phyloP scores from a whole-genome alignment of 306 rosid species.

The Spatholobus suberectus region DNA sequence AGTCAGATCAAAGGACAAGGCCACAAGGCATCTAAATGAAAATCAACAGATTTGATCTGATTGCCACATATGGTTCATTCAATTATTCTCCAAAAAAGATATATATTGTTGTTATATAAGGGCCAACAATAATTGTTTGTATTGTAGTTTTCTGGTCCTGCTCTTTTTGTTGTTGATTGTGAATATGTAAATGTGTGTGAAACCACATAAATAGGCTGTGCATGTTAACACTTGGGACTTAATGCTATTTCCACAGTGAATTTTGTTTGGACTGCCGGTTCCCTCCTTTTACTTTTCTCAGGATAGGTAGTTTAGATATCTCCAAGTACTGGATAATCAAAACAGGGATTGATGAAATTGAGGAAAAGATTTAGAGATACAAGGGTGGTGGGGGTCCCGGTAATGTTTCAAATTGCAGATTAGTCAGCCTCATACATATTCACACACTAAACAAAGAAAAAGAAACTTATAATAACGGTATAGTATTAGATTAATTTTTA shows the following conservation, averaged over 20 bases:
- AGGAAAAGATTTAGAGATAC: too few species aligned
- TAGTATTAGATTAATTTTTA: too few species aligned
- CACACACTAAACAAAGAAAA: too few species aligned
- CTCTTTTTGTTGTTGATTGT: conserved; percentile 19
- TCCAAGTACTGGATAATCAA: too few species aligned
- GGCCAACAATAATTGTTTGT: conserved; percentile 38
- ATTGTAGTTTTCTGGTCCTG: conserved; percentile 39
- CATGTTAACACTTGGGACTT: conserved; percentile 25
- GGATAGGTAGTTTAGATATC: neutral
- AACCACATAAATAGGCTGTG: conserved; percentile 32
- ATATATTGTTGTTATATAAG: conserved; percentile 16
- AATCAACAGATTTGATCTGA: conserved; percentile 41
- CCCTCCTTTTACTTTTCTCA: neutral
- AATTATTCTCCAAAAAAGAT: conserved; percentile 40
- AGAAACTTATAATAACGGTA: too few species aligned
- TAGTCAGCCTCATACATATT: too few species aligned
- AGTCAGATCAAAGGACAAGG: conserved; percentile 77
- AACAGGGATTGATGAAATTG: too few species aligned
- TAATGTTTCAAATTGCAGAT: too few species aligned
- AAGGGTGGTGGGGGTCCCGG: too few species aligned
- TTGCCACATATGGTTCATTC: conserved; percentile 45
- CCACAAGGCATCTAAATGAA: conserved; percentile 74
- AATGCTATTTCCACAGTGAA: conserved; percentile 24
- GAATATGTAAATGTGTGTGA: conserved; percentile 39
- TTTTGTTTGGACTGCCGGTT: conserved; percentile 22